A percentile compares a stretch with the other conserved stretches of the same genome.
phyloP scores from a whole-genome alignment of 2,329 filamentous ascomycete genomes.

The Ceratocystis lukuohia region DNA sequence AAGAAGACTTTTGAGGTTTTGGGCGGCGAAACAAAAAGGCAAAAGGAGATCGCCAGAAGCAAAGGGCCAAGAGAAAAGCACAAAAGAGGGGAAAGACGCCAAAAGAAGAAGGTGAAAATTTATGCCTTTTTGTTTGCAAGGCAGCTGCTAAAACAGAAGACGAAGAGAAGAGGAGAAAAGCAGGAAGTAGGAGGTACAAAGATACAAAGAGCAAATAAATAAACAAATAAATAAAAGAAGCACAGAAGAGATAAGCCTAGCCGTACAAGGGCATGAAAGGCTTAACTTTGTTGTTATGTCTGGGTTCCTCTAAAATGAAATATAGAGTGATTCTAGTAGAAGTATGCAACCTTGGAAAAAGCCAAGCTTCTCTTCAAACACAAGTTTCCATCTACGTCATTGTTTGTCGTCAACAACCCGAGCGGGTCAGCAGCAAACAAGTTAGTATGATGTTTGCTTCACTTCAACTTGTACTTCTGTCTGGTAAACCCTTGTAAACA shows the following conservation, averaged over 20 bases:
- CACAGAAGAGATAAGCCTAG: background rate
- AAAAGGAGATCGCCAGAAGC: background rate
- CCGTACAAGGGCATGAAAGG: no score
- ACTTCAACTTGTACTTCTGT: background rate
- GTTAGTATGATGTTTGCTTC: background rate
- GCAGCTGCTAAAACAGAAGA: background rate
- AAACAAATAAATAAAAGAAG: slow-evolving; percentile 1
- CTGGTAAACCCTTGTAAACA: background rate
- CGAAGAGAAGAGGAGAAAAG: background rate
- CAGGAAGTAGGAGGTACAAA: background rate
- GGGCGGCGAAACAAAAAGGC: background rate
- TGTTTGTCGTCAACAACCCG: background rate
- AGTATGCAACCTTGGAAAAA: no score
- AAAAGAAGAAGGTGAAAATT: slow-evolving; percentile 1
- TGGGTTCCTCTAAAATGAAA: background rate
- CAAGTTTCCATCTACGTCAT: background rate
- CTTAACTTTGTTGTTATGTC: no score
- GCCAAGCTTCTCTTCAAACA: no score
- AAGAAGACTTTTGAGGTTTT: background rate
- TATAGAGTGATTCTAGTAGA: background rate
- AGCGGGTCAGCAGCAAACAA: background rate
- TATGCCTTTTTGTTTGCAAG: background rate
- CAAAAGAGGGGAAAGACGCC: background rate
- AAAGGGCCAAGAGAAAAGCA: background rate
- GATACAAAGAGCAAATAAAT: background rate